phyloP scores from a whole-genome alignment of 2,329 filamentous ascomycete genomes.

The Pseudocercospora crystallina region DNA sequence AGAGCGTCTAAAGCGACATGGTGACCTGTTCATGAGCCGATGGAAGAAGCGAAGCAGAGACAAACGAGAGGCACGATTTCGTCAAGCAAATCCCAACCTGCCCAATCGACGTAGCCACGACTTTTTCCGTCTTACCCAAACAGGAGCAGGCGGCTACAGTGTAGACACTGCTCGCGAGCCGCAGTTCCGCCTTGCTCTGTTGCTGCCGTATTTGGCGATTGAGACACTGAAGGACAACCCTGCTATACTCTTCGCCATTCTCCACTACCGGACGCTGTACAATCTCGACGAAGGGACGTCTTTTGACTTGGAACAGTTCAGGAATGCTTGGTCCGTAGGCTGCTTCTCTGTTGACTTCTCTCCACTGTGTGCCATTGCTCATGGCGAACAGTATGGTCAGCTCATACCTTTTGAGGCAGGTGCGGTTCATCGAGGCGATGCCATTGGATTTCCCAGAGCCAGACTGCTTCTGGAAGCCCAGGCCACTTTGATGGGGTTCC shows the following conservation, averaged over 20 bases:
- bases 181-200: too few relatives aligned
- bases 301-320: neutral
- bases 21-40: constrained; percentile 4
- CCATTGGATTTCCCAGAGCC: neutral
- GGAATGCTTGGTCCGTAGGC: neutral
- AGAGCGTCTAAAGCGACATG: neutral
- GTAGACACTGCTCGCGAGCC: too few relatives aligned
- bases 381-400: neutral
- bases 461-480: constrained; percentile 2
- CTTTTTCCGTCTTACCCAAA: too few relatives aligned
- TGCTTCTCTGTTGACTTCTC: neutral
- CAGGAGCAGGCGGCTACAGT: neutral
- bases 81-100: neutral
- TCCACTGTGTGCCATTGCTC: neutral
- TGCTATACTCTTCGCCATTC: neutral
- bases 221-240: neutral
- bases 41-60: constrained; percentile 7
- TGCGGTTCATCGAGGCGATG: neutral
- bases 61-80: neutral
- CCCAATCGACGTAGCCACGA: too few relatives aligned
- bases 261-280: neutral
- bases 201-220: neutral
- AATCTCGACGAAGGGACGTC: neutral
- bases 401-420: neutral
- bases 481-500: neutral